These are phyloP conservation scores for Sonneratia caseolaris DNA, from an alignment of 345 rosid genomes.

Conservation along the genomic window DNA sequence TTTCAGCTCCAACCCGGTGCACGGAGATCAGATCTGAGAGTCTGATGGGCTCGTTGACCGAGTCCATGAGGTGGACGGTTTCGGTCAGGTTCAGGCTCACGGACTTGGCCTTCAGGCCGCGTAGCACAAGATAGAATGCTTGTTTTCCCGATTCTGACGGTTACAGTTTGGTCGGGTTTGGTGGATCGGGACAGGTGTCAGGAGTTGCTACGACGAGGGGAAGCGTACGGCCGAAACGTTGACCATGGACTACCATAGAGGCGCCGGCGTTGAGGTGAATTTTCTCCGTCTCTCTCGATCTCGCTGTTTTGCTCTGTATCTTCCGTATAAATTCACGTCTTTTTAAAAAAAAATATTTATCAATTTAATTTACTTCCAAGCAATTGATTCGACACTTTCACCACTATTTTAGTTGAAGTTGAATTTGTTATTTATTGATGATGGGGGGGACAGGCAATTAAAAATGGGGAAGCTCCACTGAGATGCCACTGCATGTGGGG, in stretches of 20 bases:
- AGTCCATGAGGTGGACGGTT: not conserved
- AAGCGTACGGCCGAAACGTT: conserved; percentile 96
- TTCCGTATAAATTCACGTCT: too few relatives aligned
- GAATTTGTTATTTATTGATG: not conserved
- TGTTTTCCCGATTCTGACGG: not conserved
- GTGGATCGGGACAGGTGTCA: conserved; percentile 57
- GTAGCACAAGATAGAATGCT: not conserved
- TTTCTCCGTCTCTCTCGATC: not conserved
- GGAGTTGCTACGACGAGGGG: conserved; percentile 98
- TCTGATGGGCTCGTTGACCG: not conserved
- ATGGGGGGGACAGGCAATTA: not conserved
- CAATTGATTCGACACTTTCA: not conserved
- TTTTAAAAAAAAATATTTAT: too few relatives aligned
- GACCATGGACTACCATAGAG: conserved; percentile 96
- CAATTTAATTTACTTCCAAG: not conserved
- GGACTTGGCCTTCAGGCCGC: not conserved
- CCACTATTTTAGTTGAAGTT: not conserved
- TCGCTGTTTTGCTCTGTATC: too few relatives aligned
- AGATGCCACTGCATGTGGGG: not conserved
- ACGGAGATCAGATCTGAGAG: not conserved
- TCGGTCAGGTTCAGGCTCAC: not conserved
- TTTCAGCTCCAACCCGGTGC: not conserved
- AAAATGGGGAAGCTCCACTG: not conserved
- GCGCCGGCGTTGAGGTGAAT: conserved; percentile 78
- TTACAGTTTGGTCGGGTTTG: not conserved